phyloP scores from a whole-genome alignment of 257 asterid genomes.

The Euphrasia confusa region DNA sequence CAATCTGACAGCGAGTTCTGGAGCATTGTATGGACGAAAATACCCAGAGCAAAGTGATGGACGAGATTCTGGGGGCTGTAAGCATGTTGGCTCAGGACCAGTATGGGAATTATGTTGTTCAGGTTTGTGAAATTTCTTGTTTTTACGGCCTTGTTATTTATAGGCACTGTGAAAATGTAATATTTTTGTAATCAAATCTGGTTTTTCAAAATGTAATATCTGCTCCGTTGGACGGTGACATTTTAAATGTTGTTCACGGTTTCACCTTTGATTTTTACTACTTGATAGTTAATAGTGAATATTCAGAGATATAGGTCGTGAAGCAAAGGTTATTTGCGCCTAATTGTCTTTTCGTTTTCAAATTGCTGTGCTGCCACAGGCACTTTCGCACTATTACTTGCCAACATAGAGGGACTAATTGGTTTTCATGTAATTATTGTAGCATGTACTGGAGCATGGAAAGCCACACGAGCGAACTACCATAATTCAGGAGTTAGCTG shows the following conservation, averaged over 20 bases:
- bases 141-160: background rate
- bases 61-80: slow-evolving; percentile 79
- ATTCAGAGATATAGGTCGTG: background rate
- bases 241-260: background rate
- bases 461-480: slow-evolving; percentile 84
- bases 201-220: background rate
- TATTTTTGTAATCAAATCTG: background rate
- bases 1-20: slow-evolving; percentile 61
- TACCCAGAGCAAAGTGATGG: slow-evolving; percentile 90
- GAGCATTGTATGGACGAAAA: slow-evolving; percentile 69
- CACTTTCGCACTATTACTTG: background rate
- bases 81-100: slow-evolving; percentile 96
- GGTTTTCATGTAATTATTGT: slow-evolving; percentile 12
- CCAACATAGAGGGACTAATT: background rate
- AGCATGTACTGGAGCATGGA: slow-evolving; percentile 93
- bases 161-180: background rate
- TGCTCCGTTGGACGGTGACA: background rate
- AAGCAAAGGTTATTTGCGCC: background rate
- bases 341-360: background rate
- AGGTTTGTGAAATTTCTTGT: slow-evolving; percentile 39
- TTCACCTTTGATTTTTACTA: background rate
- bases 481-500: slow-evolving; percentile 84
- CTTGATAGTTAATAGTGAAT: background rate
- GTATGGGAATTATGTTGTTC: slow-evolving; percentile 93
- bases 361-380: slow-evolving; percentile 3